phyloP scores from a whole-genome alignment of 352 stramenopile genomes.

The Pythium dissimile region DNA sequence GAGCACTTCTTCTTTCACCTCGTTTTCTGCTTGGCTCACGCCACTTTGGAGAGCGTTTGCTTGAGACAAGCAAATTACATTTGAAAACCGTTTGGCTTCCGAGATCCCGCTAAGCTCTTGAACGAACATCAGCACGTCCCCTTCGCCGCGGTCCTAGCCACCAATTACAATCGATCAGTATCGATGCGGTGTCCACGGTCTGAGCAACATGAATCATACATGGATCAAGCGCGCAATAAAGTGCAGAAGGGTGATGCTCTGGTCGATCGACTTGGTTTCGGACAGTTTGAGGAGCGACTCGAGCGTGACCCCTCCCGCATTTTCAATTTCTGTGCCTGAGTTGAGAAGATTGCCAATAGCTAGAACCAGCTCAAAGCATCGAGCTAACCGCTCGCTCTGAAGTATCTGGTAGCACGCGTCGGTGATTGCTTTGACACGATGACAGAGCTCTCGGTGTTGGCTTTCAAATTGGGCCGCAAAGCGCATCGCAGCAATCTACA shows the following conservation, averaged over 20 bases:
- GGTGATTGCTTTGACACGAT: slow-evolving; percentile 46
- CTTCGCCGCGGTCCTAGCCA: slow-evolving; percentile 60
- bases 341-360: slow-evolving; percentile 78
- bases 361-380: slow-evolving; percentile 75
- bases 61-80: slow-evolving; percentile 63
- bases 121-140: slow-evolving; percentile 62
- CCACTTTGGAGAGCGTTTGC: slow-evolving; percentile 42
- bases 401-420: slow-evolving; percentile 63
- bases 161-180: background rate
- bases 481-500: slow-evolving; percentile 61
- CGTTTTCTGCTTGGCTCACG: slow-evolving; percentile 47
- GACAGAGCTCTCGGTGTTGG: slow-evolving; percentile 46
- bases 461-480: slow-evolving; percentile 65
- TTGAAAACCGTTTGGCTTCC: slow-evolving; percentile 67
- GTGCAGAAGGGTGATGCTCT: slow-evolving; percentile 66
- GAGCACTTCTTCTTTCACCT: slow-evolving; percentile 76
- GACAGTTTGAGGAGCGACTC: slow-evolving; percentile 79
- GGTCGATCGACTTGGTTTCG: slow-evolving; percentile 79
- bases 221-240: slow-evolving; percentile 81
- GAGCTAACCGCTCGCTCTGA: slow-evolving; percentile 61
- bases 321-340: slow-evolving; percentile 61
- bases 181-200: too few relatives aligned
- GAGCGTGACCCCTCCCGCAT: slow-evolving; percentile 63
- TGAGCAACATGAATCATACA: slow-evolving; percentile 27
- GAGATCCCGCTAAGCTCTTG: slow-evolving; percentile 51